Evolutionary conservation across 768 basidiomycete species (phyloP).

Genomic region (Naematelia encephala): DNA sequence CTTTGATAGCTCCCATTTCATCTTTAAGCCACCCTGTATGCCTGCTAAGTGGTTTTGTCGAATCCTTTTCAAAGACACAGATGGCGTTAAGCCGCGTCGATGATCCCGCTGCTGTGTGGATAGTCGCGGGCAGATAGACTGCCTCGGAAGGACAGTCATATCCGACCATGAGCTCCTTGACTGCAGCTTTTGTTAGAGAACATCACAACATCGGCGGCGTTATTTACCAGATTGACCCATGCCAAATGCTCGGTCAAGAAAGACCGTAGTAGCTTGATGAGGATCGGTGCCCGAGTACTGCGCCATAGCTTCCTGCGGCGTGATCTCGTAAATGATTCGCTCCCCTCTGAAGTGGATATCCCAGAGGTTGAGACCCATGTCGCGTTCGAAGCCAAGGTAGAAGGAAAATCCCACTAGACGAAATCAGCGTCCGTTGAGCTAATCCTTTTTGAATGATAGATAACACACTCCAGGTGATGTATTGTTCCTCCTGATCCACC

Average conservation of each 20-base stretch:
- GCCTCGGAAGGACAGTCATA: slow-evolving; percentile 68
- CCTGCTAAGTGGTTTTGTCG: slow-evolving; percentile 59
- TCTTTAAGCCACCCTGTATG: slow-evolving; percentile 53
- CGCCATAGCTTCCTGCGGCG: slow-evolving; percentile 60
- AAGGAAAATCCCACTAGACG: slow-evolving; percentile 59
- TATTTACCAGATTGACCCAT: slow-evolving; percentile 56
- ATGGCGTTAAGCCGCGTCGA: slow-evolving; percentile 58
- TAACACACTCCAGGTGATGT: slow-evolving; percentile 58
- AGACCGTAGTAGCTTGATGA: slow-evolving; percentile 61
- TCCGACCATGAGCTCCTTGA: slow-evolving; percentile 60
- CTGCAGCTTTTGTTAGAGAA: slow-evolving; percentile 48
- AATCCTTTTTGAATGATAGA: neutral
- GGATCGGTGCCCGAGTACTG: slow-evolving; percentile 60
- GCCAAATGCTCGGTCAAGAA: slow-evolving; percentile 64
- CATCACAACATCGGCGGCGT: slow-evolving; percentile 57
- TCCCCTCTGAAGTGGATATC: slow-evolving; percentile 57
- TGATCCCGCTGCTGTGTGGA: slow-evolving; percentile 55
- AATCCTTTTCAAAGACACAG: slow-evolving; percentile 65
- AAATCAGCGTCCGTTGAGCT: neutral
- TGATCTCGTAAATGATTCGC: slow-evolving; percentile 63
- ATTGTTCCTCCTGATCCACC: slow-evolving; percentile 58
- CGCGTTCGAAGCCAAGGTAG: slow-evolving; percentile 63
- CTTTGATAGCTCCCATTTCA: slow-evolving; percentile 51
- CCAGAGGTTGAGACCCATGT: slow-evolving; percentile 56
- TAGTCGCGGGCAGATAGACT: slow-evolving; percentile 60